Base-by-base conservation (phyloP, 2,329 filamentous ascomycete genomes). In the Phialophora verrucosa region DNA sequence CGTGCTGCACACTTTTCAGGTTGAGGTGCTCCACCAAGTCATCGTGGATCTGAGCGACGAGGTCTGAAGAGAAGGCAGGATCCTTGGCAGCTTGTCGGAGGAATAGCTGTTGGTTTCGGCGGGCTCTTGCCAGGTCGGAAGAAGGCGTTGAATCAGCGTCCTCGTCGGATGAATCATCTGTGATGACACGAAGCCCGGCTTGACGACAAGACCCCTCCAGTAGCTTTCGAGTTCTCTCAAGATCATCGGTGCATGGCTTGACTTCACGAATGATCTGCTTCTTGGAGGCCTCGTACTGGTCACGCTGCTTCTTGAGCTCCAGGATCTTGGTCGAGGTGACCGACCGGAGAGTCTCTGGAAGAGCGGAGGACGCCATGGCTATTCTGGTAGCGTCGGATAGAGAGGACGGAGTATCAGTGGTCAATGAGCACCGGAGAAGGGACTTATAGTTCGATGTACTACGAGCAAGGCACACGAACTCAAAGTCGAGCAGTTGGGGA, bases 241-340 rank as follows among this genome's bases (percentile, higher is more conserved):
- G 74, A 3, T 77, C 69, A 57, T 77, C 73, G 1, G 71, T 61
- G 2, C 75, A 72, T 4, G 68, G 63, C 8, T 71, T 68, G n/a
- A 76, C 74, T 31, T 75, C 74, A n/a, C 75, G 69, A 29, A 82
- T 68, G 4, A 84, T 77, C 1, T 77, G 71, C 4, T 74, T 67
- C 69, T 85, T 85, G 47, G 78, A 80, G 38, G 75, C 74, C 61
- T 84, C 80, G 70, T 85, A 88, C 2, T 81, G 74, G 0, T 75
- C 74, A 29, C 82, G 83, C 67, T 85, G 82, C 69, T 83, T 83
- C 31, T 81, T 78, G 7, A 88, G 79, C 70, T 88, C 84, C n/a
- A 77, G 77, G 66, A 88, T 82, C 72, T 88, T 88, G 64, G 83
- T 84, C 47, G 77, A 77, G 23, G 84, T 87, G 73, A 87, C 84